Evolutionary conservation across 306 rosid species (phyloP).

Genomic region (Begonia peltatifolia): DNA sequence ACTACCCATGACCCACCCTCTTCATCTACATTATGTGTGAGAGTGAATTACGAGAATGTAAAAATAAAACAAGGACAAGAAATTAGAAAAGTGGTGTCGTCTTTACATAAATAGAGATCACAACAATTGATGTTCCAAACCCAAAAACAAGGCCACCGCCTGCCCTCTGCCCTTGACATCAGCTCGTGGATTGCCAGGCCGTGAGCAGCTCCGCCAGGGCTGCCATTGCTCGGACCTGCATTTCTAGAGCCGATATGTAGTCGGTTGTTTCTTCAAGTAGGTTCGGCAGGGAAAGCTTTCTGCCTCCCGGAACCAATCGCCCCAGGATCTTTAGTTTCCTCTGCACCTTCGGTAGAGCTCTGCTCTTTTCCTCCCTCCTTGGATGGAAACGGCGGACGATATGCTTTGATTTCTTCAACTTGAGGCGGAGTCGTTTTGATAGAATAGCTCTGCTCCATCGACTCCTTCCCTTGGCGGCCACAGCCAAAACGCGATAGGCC

Average conservation of each 20-base stretch:
- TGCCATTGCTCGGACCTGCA: conserved; percentile 90
- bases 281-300: conserved; percentile 56
- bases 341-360: conserved; percentile 33
- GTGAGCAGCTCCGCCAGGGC: conserved; percentile 57
- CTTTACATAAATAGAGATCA: too few relatives aligned
- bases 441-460: conserved; percentile 93
- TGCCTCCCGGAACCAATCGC: conserved; percentile 88
- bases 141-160: too few relatives aligned
- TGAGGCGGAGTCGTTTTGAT: conserved; percentile 29
- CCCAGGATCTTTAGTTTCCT: conserved; percentile 48
- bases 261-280: conserved; percentile 88
- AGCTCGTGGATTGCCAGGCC: too few relatives aligned
- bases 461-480: conserved; percentile 51
- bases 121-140: too few relatives aligned
- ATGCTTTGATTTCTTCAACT: neutral
- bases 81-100: too few relatives aligned
- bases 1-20: too few relatives aligned
- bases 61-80: too few relatives aligned
- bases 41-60: too few relatives aligned
- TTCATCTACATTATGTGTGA: too few relatives aligned
- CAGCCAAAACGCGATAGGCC: conserved; percentile 68
- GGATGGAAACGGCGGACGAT: neutral
- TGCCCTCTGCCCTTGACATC: too few relatives aligned
- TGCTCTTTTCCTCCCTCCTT: conserved; percentile 5
- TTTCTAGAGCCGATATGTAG: conserved; percentile 81